phyloP scores from a whole-genome alignment of 805 yeast genomes.

The Suhomyces kilbournensis region DNA sequence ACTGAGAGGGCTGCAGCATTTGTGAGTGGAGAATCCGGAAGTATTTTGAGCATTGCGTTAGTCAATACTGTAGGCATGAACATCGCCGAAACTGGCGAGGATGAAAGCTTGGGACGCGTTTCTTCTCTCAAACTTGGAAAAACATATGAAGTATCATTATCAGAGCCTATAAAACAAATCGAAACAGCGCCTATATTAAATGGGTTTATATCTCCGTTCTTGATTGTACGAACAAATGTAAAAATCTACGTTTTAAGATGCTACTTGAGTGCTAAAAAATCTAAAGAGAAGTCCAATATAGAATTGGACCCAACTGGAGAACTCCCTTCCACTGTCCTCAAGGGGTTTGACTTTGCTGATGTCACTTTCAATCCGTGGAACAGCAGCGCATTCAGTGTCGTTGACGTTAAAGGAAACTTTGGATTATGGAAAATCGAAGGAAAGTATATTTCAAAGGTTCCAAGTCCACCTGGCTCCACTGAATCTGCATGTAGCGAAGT shows the following conservation, averaged over 20 bases:
- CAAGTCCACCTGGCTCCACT: background rate
- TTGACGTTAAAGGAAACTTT: constrained; percentile 57
- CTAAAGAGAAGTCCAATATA: constrained; percentile 1
- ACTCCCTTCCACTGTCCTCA: constrained; percentile 19
- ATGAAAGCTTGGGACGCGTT: background rate
- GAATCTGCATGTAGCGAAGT: constrained; percentile 33
- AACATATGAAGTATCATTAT: constrained; percentile 5
- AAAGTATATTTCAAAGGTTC: background rate
- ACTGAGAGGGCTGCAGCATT: constrained; percentile 18
- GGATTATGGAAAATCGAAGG: constrained; percentile 29
- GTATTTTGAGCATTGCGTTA: constrained; percentile 23
- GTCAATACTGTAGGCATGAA: background rate
- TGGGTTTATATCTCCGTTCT: constrained; percentile 20
- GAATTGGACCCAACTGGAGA: constrained; percentile 13
- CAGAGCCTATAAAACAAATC: constrained; percentile 42
- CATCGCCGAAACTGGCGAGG: background rate
- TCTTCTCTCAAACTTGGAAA: background rate
- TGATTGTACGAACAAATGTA: constrained; percentile 38
- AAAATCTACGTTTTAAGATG: constrained; percentile 33
- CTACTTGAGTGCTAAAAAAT: background rate
- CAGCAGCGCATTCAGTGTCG: constrained; percentile 32
- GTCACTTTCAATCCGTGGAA: constrained; percentile 45
- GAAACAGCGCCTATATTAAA: constrained; percentile 23
- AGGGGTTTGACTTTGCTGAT: constrained; percentile 43
- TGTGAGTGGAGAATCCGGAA: constrained; percentile 31